Conservation (phyloP, 2,329 filamentous ascomycete genomes). For the Penicillium aurantiogriseum region DNA sequence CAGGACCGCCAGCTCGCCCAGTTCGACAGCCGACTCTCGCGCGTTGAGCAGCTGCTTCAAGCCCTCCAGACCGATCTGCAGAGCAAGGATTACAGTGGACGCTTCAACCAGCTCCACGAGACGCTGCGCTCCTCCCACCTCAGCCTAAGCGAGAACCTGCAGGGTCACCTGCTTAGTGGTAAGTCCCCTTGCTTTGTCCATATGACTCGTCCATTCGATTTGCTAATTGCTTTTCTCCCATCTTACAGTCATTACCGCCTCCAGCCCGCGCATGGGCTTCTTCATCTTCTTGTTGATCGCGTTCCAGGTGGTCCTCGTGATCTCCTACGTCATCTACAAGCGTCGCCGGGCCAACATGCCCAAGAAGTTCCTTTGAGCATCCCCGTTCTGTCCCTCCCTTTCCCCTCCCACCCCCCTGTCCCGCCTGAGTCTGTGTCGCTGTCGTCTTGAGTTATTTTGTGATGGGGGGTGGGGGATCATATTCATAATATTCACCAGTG, state of each 20-base stretch:
- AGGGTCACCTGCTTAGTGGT: constrained; percentile 51
- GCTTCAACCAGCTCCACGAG: constrained; percentile 55
- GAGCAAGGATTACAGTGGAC: constrained; percentile 56
- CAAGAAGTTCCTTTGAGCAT: constrained; percentile 81
- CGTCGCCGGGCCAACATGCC: constrained; percentile 69
- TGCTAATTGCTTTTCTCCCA: constrained; percentile 6
- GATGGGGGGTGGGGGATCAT: neutral
- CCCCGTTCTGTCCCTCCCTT: neutral
- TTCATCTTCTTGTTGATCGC: constrained; percentile 71
- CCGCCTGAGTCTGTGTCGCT: neutral
- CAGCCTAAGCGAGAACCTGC: constrained; percentile 52
- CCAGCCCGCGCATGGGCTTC: constrained; percentile 57
- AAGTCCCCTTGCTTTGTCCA: constrained; percentile 29
- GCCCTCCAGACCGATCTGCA: constrained; percentile 55
- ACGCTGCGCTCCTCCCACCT: constrained; percentile 55
- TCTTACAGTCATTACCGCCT: constrained; percentile 50
- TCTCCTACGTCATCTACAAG: constrained; percentile 75
- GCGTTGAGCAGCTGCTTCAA: constrained; percentile 53
- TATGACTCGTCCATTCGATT: neutral
- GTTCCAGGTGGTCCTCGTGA: constrained; percentile 69
- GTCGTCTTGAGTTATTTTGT: neutral
- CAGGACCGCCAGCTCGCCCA: constrained; percentile 30
- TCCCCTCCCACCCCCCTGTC: neutral
- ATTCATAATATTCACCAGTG: constrained; percentile 13
- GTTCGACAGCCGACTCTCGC: constrained; percentile 46